Base-by-base conservation (phyloP, 192 early-diverging fungal species). In the Coemansia sp. region DNA sequence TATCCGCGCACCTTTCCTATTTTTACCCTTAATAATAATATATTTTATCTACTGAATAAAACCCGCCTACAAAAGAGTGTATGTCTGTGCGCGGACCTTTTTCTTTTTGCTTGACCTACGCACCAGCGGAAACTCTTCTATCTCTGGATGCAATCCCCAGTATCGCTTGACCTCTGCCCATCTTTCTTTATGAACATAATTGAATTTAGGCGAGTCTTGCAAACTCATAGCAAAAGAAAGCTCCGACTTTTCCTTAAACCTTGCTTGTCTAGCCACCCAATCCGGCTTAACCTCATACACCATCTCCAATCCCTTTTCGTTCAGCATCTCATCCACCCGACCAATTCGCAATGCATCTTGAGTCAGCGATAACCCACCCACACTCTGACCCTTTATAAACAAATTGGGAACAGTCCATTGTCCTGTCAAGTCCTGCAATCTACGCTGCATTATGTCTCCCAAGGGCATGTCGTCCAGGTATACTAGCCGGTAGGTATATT, bases 341-440 rank as follows among this genome's bases (percentile, higher is more conserved):
- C 68, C 68, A 10, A 48, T 35, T 8, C n/a, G 11, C 33, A 72
- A 13, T 1, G 61, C 68, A 36, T 64, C 49, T 2, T 6, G 35
- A 2, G 50, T 28, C 13, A 35, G 22, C 1, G 29, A 19, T 8
- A 50, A 33, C 2, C 61, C 68, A 7, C 68, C 68, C 23, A 72
- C 56, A 32, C 53, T 52, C 49, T 72, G 61, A 27, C 68, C 64
- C 27, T 64, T 64, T 17, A 50, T 52, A 72, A 71, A 72, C 7
- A 72, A 29, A 26, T 64, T 53, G 11, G 68, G 68, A 9, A 60
- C 61, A 19, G 68, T 72, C 68, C 68, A 64, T 17, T 72, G 68
- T 0, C 60, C 68, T 0, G 61, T 72, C 24, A 72, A 30, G 44
- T 72, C 68, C 30, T 63, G 57, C 1, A 72, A 40, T 22, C 68